These are phyloP conservation scores for Leishmania tropica DNA, from an alignment of 208 protist species.

Conservation along the genomic window DNA sequence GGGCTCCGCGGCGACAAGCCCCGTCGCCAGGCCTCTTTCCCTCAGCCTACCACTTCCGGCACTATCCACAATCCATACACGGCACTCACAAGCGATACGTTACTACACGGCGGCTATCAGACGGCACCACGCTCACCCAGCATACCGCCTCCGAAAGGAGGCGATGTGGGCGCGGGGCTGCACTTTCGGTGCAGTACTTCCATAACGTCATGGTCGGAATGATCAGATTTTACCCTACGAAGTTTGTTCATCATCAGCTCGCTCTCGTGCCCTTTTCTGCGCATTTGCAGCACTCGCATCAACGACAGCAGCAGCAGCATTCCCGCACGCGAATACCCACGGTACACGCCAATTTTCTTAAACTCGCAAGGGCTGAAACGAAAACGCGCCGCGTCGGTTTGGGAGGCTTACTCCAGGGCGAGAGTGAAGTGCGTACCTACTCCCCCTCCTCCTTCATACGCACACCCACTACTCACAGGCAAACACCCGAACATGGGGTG, in stretches of 20 bases:
- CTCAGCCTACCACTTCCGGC: background rate
- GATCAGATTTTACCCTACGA: constrained; percentile 70
- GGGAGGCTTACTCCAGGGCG: background rate
- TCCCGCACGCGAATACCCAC: background rate
- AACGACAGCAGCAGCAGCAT: background rate
- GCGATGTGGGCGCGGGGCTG: background rate
- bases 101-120: constrained; percentile 3
- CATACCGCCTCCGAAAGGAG: background rate
- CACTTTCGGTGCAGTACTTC: constrained; percentile 21
- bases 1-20: background rate
- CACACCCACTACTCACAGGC: background rate
- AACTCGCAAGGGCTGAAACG: background rate
- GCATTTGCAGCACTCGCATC: background rate
- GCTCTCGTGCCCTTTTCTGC: background rate
- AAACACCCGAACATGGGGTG: background rate
- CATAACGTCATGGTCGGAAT: constrained; percentile 31
- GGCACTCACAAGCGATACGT: background rate
- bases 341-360: background rate
- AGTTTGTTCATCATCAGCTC: constrained; percentile 19
- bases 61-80: background rate
- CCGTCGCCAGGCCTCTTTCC: background rate
- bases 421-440: background rate
- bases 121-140: background rate
- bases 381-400: background rate
- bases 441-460: background rate